Base-by-base conservation (phyloP, 2,329 filamentous ascomycete genomes). In the Ophiostoma piceae region DNA sequence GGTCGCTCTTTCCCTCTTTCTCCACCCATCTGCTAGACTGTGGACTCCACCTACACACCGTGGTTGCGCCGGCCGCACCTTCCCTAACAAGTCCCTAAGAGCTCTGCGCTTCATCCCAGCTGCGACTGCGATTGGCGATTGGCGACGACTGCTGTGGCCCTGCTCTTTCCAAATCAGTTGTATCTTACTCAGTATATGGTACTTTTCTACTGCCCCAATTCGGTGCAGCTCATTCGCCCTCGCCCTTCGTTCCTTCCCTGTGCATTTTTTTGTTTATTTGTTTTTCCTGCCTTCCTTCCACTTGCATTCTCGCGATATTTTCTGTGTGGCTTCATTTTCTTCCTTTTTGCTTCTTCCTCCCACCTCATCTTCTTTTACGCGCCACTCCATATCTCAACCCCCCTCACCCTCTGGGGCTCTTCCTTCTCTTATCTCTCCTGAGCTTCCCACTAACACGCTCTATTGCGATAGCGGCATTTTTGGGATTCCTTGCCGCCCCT, bases 401-500 rank as follows among this genome's bases (percentile, higher is more conserved):
- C 60, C 29, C 14, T n/a, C 19, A 35, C 19, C 32, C 62, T 11
- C 35, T 41, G 39, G 39, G 8, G 32, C 62, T 64, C 29, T 8
- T 37, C 32, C 43, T 19, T 39, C 22, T 43, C 65, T 29, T 32
- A 47, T 66, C 64, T 41, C 37, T 67, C 60, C 39, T 37, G 35
- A 9, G 35, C 32, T 37, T 66, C 41, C 54, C 60, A 66, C 69
- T 65, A 70, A 39, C 66, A 67, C 39, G 32, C 65, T 29, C 29
- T n/a, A 41, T 26, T 66, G 62, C 69, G 54, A 67, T 67, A 67
- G 69, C 69, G 69, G 69, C 69, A 64, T 67, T 70, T 67, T 35
- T 64, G 32, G 26, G 16, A 37, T 37, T 54, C 22, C 22, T 47
- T 5, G 65, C n/a, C 39, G 57, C 66, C 69, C 51, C 57, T 68